Percentiles rank a stretch among this genome's conserved stretches.
These are phyloP conservation scores for Corylus heterophylla DNA, from an alignment of 306 rosid genomes.

Conservation along the genomic window DNA sequence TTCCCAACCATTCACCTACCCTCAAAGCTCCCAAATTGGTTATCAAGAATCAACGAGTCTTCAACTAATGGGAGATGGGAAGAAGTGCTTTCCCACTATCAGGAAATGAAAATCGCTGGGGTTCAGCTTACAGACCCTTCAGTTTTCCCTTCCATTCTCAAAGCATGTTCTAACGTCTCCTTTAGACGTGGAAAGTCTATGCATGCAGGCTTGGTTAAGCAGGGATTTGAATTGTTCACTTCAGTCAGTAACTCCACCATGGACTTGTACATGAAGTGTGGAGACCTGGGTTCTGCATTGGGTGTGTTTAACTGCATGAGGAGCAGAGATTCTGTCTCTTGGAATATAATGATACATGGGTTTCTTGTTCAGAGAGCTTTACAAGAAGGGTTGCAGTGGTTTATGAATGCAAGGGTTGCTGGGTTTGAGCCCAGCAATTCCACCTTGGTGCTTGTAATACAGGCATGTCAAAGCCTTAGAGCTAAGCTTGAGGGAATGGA, in stretches of 20 bases:
- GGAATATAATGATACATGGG: conserved; percentile 48
- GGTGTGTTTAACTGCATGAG: conserved; percentile 30
- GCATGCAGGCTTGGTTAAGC: conserved; percentile 43
- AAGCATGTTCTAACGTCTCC: conserved; percentile 42
- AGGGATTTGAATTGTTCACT: conserved; percentile 39
- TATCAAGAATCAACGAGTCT: conserved; percentile 35
- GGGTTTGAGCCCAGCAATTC: conserved; percentile 46
- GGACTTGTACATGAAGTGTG: conserved; percentile 44
- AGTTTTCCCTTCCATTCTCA: conserved; percentile 33
- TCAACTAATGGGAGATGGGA: conserved; percentile 38
- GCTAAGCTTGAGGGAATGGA: conserved; percentile 19
- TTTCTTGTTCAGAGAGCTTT: conserved; percentile 32
- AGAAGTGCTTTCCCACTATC: conserved; percentile 32
- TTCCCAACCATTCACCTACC: conserved; percentile 3
- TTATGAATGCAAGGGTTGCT: conserved; percentile 27
- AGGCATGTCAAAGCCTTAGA: conserved; percentile 36
- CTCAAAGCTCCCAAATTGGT: conserved; percentile 26
- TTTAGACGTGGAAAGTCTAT: conserved; percentile 26
- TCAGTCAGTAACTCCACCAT: conserved; percentile 41
- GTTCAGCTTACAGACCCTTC: conserved; percentile 21
- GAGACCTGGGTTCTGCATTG: conserved; percentile 33
- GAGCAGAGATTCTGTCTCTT: conserved; percentile 41
- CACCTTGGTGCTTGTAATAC: conserved; percentile 47
- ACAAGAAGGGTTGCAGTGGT: conserved; percentile 40
- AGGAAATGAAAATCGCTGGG: conserved; percentile 22